phyloP scores from a whole-genome alignment of 2,329 filamentous ascomycete genomes.

The Ceratocystis cubensis region DNA sequence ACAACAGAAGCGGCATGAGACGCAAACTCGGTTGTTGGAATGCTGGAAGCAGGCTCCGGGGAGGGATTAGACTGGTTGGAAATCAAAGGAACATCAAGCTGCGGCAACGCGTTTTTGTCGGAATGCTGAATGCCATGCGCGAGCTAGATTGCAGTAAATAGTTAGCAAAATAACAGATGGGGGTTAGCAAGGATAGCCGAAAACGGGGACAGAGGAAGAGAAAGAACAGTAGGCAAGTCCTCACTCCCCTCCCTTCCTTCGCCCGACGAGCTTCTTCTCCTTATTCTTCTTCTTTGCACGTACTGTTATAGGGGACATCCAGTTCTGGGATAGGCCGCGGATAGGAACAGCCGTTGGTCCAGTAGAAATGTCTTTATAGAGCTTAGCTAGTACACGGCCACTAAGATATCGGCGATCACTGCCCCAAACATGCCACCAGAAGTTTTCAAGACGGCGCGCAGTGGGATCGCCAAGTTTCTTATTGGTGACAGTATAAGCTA shows the following conservation, averaged over 20 bases:
- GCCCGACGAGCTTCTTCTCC: neutral
- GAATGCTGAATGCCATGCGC: slow-evolving; percentile 10
- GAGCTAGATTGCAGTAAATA: neutral
- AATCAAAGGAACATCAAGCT: slow-evolving; percentile 1
- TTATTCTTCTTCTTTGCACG: neutral
- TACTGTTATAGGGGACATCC: slow-evolving; percentile 36
- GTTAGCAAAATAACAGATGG: no score
- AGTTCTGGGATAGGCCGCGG: slow-evolving; percentile 39
- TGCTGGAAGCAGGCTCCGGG: slow-evolving; percentile 10
- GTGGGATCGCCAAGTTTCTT: slow-evolving; percentile 49
- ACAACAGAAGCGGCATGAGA: neutral
- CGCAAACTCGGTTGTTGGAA: slow-evolving; percentile 7
- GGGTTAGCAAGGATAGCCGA: slow-evolving; percentile 1
- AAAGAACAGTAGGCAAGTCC: neutral
- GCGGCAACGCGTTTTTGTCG: slow-evolving; percentile 7
- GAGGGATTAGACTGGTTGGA: neutral
- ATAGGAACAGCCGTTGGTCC: slow-evolving; percentile 47
- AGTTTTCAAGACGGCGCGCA: slow-evolving; percentile 49
- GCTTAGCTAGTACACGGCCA: slow-evolving; percentile 40
- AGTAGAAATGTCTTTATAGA: slow-evolving; percentile 46
- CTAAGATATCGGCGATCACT: slow-evolving; percentile 43
- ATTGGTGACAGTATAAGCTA: slow-evolving; percentile 50
- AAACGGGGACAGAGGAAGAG: neutral
- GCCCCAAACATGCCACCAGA: slow-evolving; percentile 55
- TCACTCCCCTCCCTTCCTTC: no score